Percentiles rank a stretch among this genome's conserved stretches.
Conservation (phyloP, 768 basidiomycete species). For the Pulveroboletus frians region DNA sequence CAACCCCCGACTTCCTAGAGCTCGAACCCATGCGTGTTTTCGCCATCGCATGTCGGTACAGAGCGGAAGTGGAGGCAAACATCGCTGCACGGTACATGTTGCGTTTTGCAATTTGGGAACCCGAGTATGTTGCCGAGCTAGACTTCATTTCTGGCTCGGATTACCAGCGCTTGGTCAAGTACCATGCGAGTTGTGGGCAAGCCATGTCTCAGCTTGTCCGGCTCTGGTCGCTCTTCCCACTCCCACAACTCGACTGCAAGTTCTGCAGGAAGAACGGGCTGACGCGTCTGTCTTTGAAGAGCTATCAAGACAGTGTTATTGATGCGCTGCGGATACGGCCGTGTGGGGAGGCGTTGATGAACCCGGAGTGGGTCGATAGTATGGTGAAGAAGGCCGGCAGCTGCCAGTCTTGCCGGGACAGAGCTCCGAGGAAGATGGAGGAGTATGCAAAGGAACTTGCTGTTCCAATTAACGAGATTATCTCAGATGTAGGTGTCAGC, state of each 20-base stretch:
- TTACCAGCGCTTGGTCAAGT: conserved; percentile 34
- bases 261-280: conserved; percentile 33
- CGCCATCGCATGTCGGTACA: conserved; percentile 35
- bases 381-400: conserved; percentile 30
- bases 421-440: conserved; percentile 27
- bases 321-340: conserved; percentile 30
- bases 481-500: conserved; percentile 23
- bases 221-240: conserved; percentile 29
- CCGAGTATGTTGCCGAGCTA: conserved; percentile 32
- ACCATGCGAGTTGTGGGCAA: conserved; percentile 31
- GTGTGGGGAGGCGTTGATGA: conserved; percentile 28
- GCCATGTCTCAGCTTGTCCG: conserved; percentile 31
- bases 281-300: conserved; percentile 28
- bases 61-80: conserved; percentile 31
- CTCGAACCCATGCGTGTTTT: conserved; percentile 35
- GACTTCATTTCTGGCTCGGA: conserved; percentile 35
- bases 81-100: conserved; percentile 36
- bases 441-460: conserved; percentile 28
- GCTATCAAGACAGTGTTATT: conserved; percentile 32
- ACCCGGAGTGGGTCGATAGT: conserved; percentile 28
- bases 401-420: conserved; percentile 26
- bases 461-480: conserved; percentile 24
- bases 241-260: conserved; percentile 31
- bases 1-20: conserved; percentile 29
- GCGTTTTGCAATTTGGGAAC: conserved; percentile 31